Conservation (phyloP, 2,329 filamentous ascomycete species). For the Talaromyces sp. region DNA sequence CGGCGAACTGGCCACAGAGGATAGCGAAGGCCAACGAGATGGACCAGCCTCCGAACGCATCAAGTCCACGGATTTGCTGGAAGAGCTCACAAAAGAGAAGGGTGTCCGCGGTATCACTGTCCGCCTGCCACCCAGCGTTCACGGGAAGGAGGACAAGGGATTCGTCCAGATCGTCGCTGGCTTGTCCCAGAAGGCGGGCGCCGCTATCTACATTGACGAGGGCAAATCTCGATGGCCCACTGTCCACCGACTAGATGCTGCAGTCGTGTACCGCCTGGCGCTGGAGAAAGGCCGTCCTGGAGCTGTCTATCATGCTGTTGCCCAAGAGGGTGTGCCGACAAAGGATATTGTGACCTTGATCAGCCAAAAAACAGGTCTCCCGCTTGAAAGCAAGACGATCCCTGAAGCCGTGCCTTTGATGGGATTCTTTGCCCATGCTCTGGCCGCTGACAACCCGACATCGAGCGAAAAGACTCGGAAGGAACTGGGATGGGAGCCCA, state of each 20-base stretch:
- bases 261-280: constrained; percentile 29
- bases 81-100: constrained; percentile 18
- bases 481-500: constrained; percentile 30
- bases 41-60: constrained; percentile 16
- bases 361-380: constrained; percentile 29
- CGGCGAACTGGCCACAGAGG: constrained; percentile 25
- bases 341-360: constrained; percentile 32
- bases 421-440: constrained; percentile 20
- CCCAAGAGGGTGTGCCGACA: constrained; percentile 27
- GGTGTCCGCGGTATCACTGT: constrained; percentile 30
- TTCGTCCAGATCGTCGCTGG: constrained; percentile 24
- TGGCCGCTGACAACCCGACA: constrained; percentile 25
- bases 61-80: constrained; percentile 15
- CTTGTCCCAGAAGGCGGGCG: constrained; percentile 23
- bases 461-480: constrained; percentile 32
- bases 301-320: constrained; percentile 31
- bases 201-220: constrained; percentile 30
- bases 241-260: constrained; percentile 34
- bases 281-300: constrained; percentile 34
- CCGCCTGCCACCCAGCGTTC: constrained; percentile 35
- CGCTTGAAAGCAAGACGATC: constrained; percentile 19
- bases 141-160: constrained; percentile 28
- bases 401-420: constrained; percentile 25
- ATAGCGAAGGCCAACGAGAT: constrained; percentile 15
- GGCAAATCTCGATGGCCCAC: constrained; percentile 33